Conservation (phyloP, 129 eudicot genomes). For the Tagetes erecta region DNA sequence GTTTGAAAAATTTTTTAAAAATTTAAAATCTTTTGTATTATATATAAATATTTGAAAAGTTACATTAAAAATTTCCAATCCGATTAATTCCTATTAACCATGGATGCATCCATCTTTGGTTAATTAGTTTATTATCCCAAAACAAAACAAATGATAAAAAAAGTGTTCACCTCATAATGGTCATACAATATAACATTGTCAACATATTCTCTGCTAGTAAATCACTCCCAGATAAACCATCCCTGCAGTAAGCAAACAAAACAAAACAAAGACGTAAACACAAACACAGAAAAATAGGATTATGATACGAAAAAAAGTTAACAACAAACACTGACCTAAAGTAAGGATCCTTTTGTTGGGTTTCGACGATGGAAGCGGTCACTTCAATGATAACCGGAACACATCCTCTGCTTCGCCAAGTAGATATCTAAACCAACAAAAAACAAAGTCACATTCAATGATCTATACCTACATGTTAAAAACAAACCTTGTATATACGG, state of each 20-base stretch:
- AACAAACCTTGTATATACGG: not conserved
- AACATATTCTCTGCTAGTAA: slow-evolving; percentile 65
- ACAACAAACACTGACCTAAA: slow-evolving; percentile 44
- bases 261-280: not conserved
- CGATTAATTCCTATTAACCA: too few relatives aligned
- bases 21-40: too few relatives aligned
- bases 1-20: too few relatives aligned
- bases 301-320: too few relatives aligned
- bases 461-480: not conserved
- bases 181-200: slow-evolving; percentile 81
- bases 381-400: slow-evolving; percentile 67
- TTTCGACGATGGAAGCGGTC: slow-evolving; percentile 81
- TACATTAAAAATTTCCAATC: too few relatives aligned
- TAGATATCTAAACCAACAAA: slow-evolving; percentile 44
- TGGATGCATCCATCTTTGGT: not conserved
- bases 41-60: too few relatives aligned
- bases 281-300: not conserved
- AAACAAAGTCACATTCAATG: not conserved
- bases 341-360: slow-evolving; percentile 71
- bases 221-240: slow-evolving; percentile 35
- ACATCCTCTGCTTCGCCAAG: slow-evolving; percentile 92
- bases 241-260: slow-evolving; percentile 39
- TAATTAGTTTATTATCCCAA: not conserved
- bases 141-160: not conserved
- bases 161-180: slow-evolving; percentile 63